phyloP scores from a whole-genome alignment of 345 rosid species.

The Rubroshorea leprosula region DNA sequence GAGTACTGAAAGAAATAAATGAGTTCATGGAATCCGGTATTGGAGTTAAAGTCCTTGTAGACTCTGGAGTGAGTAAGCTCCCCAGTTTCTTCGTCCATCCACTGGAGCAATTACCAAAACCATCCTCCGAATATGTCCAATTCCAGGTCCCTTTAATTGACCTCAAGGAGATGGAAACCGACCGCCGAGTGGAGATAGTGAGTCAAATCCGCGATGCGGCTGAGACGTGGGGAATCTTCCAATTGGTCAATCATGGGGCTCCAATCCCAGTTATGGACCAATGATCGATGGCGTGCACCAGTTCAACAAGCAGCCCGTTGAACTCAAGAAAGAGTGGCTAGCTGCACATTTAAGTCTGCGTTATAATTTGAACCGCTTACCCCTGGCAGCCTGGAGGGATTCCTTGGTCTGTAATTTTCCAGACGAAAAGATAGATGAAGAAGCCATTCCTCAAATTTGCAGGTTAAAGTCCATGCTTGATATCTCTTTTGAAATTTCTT shows the following conservation, averaged over 20 bases:
- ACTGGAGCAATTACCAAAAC: too few species aligned
- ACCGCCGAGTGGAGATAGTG: conserved; percentile 2
- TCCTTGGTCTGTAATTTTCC: neutral
- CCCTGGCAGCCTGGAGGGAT: neutral
- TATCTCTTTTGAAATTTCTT: neutral
- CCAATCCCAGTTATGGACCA: conserved; percentile 11
- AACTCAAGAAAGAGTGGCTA: conserved; percentile 13
- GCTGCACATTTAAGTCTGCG: neutral
- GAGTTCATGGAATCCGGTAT: too few species aligned
- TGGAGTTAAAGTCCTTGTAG: too few species aligned
- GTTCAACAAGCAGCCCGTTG: conserved; percentile 18
- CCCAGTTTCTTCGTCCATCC: too few species aligned
- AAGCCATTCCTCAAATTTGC: neutral
- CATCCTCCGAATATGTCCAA: neutral
- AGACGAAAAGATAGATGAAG: neutral
- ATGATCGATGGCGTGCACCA: conserved; percentile 23
- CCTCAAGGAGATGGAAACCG: conserved; percentile 1
- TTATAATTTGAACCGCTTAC: too few species aligned
- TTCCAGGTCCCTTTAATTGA: conserved; percentile 24
- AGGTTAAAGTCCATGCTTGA: neutral
- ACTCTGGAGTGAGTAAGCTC: too few species aligned
- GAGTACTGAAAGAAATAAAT: too few species aligned
- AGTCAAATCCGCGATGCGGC: conserved; percentile 12
- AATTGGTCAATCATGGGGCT: conserved; percentile 26
- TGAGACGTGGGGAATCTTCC: conserved; percentile 28